phyloP scores from a whole-genome alignment of 2,329 filamentous ascomycete genomes.

The Diplodia intermedia region DNA sequence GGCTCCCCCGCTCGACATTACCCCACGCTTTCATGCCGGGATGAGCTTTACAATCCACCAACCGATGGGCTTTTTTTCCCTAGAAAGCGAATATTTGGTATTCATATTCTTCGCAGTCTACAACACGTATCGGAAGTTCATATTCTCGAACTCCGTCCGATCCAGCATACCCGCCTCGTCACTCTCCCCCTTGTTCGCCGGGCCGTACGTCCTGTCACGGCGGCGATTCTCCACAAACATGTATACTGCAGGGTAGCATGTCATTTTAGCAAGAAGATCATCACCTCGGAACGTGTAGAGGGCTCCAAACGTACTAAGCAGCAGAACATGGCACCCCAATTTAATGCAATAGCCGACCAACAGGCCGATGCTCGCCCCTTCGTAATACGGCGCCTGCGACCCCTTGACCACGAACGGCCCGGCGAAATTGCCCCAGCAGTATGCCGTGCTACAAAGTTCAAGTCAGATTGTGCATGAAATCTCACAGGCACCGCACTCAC shows the following conservation, averaged over 20 bases:
- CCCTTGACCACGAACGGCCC: constrained; percentile 49
- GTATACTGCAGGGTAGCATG: background rate
- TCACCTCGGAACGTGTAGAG: too few species aligned
- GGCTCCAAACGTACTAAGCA: constrained; percentile 41
- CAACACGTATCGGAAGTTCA: constrained; percentile 52
- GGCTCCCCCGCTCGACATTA: too few species aligned
- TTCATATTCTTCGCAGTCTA: too few species aligned
- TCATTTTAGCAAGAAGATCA: too few species aligned
- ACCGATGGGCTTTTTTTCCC: too few species aligned
- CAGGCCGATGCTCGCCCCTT: constrained; percentile 49
- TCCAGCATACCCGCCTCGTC: constrained; percentile 53
- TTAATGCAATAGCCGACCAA: constrained; percentile 52
- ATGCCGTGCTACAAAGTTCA: constrained; percentile 39
- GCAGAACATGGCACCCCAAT: constrained; percentile 45
- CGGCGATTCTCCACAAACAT: constrained; percentile 18
- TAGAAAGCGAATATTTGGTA: too few species aligned
- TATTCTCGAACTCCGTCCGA: constrained; percentile 53
- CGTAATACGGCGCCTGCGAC: constrained; percentile 45
- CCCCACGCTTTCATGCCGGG: too few species aligned
- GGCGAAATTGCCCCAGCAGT: constrained; percentile 52
- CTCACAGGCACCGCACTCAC: background rate
- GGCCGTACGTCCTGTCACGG: constrained; percentile 46
- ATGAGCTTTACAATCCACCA: too few species aligned
- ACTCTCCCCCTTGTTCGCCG: constrained; percentile 45
- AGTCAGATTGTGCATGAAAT: background rate